phyloP scores from a whole-genome alignment of 306 rosid species.

The Trifolium pratense region DNA sequence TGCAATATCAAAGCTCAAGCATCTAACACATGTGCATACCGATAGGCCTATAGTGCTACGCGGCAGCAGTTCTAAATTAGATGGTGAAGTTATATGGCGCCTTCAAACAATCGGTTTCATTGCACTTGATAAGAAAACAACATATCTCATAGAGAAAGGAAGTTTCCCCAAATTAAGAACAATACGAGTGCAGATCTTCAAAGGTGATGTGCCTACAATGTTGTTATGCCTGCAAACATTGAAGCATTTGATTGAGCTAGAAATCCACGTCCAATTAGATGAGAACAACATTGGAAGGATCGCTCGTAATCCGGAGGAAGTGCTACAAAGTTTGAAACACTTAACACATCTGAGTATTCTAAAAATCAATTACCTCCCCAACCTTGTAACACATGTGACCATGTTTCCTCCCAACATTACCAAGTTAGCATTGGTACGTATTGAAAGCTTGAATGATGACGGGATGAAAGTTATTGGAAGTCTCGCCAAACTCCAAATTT shows the following conservation, averaged over 20 bases:
- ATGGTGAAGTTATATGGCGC: slow-evolving; percentile 27
- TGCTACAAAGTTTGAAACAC: too few species aligned
- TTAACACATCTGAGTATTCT: too few species aligned
- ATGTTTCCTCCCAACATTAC: too few species aligned
- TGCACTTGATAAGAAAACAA: background rate
- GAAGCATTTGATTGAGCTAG: slow-evolving; percentile 10
- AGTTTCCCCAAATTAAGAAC: background rate
- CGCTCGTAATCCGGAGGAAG: too few species aligned
- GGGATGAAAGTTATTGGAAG: slow-evolving; percentile 15
- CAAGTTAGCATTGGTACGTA: too few species aligned
- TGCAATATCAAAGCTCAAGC: slow-evolving; percentile 16
- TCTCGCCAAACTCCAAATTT: slow-evolving; percentile 24
- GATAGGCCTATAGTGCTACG: background rate
- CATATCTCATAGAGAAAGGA: background rate
- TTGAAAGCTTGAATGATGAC: too few species aligned
- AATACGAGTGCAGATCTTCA: background rate
- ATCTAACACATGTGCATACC: slow-evolving; percentile 3
- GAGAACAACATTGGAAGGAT: too few species aligned
- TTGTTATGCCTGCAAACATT: background rate
- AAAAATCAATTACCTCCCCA: too few species aligned
- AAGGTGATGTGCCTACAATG: background rate
- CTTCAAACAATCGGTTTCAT: slow-evolving; percentile 24
- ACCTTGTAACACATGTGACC: too few species aligned
- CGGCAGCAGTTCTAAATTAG: background rate
- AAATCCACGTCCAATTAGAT: background rate